Evolutionary conservation across 1,284 basidiomycete genomes (phyloP), one percentile per base, ranked within the genome.

Genomic region (Leccinum pachyderme): DNA sequence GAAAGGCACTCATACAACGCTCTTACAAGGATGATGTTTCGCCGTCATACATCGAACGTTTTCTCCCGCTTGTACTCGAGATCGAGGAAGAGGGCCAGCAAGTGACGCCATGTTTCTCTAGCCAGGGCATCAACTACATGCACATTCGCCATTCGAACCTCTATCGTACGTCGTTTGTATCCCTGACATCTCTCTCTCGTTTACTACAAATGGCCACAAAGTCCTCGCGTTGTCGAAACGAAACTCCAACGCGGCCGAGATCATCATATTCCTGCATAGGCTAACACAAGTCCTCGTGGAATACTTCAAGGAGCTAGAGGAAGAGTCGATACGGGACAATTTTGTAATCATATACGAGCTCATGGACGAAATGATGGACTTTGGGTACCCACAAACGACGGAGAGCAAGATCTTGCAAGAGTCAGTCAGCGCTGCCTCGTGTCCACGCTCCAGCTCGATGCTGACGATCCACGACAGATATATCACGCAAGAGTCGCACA

Each of bases 321-420:
- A 99, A 68, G 97, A 99, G 77, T 96, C 93, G 37, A 98, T 99
- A 71, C 83, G 96, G 15, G 97, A 99, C 75, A 99, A 99, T 73
- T 98, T 98, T 72, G 95, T 97, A 52, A 95, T 97, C 72, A 96
- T 98, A 53, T 97, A 95, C 72, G 95, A 97, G 71, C 83, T 99
- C 50, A 82, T 99, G 76, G 97, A 99, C 70, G 96, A 99, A 79
- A 98, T 99, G 94, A 98, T 99, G 95, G 96, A 99, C 77, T 99
- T 98, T 76, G 97, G 97, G 12, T 98, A 93, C 72, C 96, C 96
- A 0, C 97, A 99, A 73, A 99, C 97, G 28, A 99, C 97, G 24
- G 97, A 99, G 78, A 95, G 91, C 80, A 99, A 99, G 81, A 99
- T 99, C 65, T 75, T 99, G 55, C 96, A 98, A 75, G 97, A 98